Base-by-base conservation (phyloP, 208 protist species). In the Wallacemonas sp. region DNA sequence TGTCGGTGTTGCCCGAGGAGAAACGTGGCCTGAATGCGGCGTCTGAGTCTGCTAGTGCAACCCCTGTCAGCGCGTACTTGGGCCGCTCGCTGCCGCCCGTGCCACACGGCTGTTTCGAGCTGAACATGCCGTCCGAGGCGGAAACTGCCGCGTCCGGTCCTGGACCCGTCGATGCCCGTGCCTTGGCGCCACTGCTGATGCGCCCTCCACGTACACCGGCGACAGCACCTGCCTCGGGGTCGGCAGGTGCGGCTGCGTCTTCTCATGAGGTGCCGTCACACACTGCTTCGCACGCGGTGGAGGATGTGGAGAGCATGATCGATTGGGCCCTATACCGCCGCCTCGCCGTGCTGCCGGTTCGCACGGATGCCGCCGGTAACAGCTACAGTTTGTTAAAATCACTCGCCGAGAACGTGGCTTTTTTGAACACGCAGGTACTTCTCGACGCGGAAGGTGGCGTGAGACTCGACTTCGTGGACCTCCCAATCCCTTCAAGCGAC, bases 341-440 rank as follows among this genome's bases (percentile, higher is more conserved):
- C 33, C 66, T 94, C 26, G 68, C 70, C 34, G 56, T 62, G 14
- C 27, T 84, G 15, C 51, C 59, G 17, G 59, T 91, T 3, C 26
- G 31, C 17, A 75, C 90, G 2, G 79, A 90, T 38, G 62, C 75
- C 1, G 74, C 85, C 3, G 79, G 76, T 63, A 90, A 91, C 63
- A 91, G 90, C 76, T 94, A 94, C 66, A 84, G 79, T 24, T 72
- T 85, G 9, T 62, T 94, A 26, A 94, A 94, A 70, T 89, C 88
- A 0, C 70, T 94, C 41, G 86, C 80, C 15, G 84, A 94, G 62
- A 94, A 94, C 74, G 77, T 90, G 14, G 88, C 88, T 36, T 94
- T 94, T 42, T 62, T 94, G 54, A 80, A 91, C 70, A 86, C 77
- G 51, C 88, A 94, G 44, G 78, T 90, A 17, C n/a, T 61, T 44